phyloP scores from a whole-genome alignment of 495 filamentous ascomycete species.

The Penicillium parvum region DNA sequence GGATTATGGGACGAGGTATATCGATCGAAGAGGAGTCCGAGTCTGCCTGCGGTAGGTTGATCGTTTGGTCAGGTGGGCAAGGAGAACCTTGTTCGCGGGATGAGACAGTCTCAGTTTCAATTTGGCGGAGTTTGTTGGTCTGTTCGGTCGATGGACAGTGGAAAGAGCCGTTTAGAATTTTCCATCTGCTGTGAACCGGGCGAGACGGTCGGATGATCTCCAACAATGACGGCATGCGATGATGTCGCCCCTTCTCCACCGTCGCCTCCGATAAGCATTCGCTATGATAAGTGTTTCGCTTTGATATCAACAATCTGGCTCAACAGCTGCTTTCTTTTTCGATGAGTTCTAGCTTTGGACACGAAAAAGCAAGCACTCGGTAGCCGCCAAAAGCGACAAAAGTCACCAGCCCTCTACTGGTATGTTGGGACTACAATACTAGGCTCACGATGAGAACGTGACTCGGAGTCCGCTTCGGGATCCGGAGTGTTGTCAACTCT shows the following conservation, averaged over 20 bases:
- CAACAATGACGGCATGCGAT: conserved; percentile 23
- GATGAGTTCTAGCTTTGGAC: too few species aligned
- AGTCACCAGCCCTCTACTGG: conserved; percentile 11
- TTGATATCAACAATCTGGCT: too few species aligned
- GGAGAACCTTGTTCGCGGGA: conserved; percentile 1
- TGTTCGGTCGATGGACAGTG: not conserved
- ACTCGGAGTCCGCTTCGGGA: not conserved
- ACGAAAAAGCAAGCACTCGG: too few species aligned
- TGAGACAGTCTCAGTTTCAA: conserved; percentile 7
- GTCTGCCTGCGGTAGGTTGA: not conserved
- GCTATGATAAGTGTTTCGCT: conserved; percentile 2
- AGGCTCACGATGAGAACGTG: not conserved
- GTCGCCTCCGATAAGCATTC: conserved; percentile 23
- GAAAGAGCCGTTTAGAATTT: conserved; percentile 3
- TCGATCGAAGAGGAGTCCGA: not conserved
- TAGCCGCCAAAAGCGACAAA: too few species aligned
- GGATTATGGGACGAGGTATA: not conserved
- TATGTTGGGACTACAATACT: conserved; percentile 8
- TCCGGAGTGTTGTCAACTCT: not conserved
- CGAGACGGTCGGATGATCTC: conserved; percentile 18
- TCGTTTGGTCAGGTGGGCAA: conserved; percentile 2
- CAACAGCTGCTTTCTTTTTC: conserved; percentile 1
- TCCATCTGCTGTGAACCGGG: conserved; percentile 1
- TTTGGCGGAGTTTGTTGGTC: not conserved
- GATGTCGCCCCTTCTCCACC: conserved; percentile 35